phyloP scores from a whole-genome alignment of 2,329 filamentous ascomycete species.

The Cladophialophora chaetospira region DNA sequence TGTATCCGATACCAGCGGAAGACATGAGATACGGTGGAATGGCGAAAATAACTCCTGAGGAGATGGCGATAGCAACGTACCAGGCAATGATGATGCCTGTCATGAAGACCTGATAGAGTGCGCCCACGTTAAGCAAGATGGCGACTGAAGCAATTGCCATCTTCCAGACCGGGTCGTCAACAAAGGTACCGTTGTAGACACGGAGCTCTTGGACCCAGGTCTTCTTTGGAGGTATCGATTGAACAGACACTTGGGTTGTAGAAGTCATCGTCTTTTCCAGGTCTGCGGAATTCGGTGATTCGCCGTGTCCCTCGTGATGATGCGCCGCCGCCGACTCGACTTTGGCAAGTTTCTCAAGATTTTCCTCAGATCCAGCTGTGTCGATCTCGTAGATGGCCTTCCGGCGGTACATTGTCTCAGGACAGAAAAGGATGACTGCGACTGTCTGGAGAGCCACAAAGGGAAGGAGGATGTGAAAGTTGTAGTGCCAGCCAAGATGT shows the following conservation, averaged over 20 bases:
- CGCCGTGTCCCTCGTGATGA: slow-evolving; percentile 8
- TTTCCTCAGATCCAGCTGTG: slow-evolving; percentile 24
- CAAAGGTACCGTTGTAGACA: slow-evolving; percentile 24
- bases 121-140: slow-evolving; percentile 37
- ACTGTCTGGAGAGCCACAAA: slow-evolving; percentile 18
- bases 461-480: slow-evolving; percentile 23
- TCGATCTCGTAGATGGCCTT: slow-evolving; percentile 27
- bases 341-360: slow-evolving; percentile 25
- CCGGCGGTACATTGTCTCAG: slow-evolving; percentile 25
- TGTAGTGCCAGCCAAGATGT: slow-evolving; percentile 32
- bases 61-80: slow-evolving; percentile 35
- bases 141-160: slow-evolving; percentile 37
- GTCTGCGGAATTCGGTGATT: not conserved
- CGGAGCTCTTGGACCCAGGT: slow-evolving; percentile 21
- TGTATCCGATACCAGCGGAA: slow-evolving; percentile 35
- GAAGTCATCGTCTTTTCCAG: slow-evolving; percentile 17
- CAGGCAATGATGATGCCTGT: slow-evolving; percentile 33
- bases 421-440: slow-evolving; percentile 18
- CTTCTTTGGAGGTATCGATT: slow-evolving; percentile 18
- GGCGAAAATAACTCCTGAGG: slow-evolving; percentile 36
- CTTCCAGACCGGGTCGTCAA: slow-evolving; percentile 24
- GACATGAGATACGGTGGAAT: slow-evolving; percentile 37
- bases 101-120: slow-evolving; percentile 36
- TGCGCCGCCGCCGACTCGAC: slow-evolving; percentile 18
- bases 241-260: slow-evolving; percentile 9